Evolutionary conservation across 306 rosid species (phyloP).

Genomic region (Luffa acutangula): DNA sequence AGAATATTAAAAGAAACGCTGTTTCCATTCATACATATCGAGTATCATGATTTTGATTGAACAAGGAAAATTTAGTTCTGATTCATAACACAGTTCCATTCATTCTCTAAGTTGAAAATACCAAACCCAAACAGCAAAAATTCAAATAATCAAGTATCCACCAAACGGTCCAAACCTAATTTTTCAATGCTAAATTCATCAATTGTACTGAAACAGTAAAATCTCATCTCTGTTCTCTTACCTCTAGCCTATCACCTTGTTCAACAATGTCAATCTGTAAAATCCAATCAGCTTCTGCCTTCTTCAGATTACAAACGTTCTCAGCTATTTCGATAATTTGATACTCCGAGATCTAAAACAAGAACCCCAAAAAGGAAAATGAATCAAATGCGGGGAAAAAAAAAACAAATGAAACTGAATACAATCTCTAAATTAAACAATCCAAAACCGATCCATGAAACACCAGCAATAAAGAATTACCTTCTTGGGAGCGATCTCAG

Average conservation of each 20-base stretch:
- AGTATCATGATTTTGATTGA: not conserved
- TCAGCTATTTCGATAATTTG: constrained; percentile 86
- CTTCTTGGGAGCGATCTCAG: constrained; percentile 83
- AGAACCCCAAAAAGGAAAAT: constrained; percentile 1
- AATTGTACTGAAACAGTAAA: not conserved
- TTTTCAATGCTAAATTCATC: not conserved
- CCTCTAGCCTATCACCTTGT: constrained; percentile 66
- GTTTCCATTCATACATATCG: not conserved
- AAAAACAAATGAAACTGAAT: constrained; percentile 6
- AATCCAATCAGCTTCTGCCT: constrained; percentile 91
- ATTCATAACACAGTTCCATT: not conserved
- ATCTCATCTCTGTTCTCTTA: constrained; percentile 16
- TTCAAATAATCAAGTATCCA: not conserved
- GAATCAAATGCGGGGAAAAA: not conserved
- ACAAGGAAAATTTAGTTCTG: not conserved
- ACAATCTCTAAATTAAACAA: constrained; percentile 5
- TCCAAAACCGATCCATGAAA: constrained; percentile 3
- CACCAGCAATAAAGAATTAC: constrained; percentile 21
- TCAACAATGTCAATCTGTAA: constrained; percentile 76
- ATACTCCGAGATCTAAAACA: constrained; percentile 70
- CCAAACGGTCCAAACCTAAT: not conserved
- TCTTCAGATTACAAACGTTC: constrained; percentile 89
- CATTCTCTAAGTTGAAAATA: not conserved
- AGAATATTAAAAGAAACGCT: not conserved
- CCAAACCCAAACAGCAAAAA: not conserved